Percentiles rank a stretch among this genome's conserved stretches.
Conservation (phyloP, 345 rosid species). For the Microthlaspi erraticum region DNA sequence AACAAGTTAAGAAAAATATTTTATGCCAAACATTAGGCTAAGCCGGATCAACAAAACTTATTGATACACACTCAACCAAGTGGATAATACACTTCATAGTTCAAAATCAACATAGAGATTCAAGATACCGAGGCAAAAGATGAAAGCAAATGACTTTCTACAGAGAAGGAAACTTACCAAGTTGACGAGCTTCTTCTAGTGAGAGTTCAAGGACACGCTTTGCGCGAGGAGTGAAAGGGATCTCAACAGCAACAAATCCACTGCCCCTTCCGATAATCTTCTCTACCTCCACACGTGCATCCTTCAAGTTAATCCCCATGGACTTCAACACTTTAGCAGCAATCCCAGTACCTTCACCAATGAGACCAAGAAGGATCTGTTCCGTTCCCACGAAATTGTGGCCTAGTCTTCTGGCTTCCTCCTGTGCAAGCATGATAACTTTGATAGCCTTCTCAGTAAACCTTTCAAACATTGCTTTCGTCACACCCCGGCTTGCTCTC, state of each 20-base stretch:
- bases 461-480: conserved; percentile 89
- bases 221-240: conserved; percentile 97
- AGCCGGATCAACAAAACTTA: no score
- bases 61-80: not conserved
- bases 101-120: not conserved
- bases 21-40: not conserved
- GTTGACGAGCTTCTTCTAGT: conserved; percentile 93
- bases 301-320: conserved; percentile 94
- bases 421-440: conserved; percentile 97
- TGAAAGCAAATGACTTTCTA: not conserved
- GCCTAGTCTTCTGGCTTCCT: conserved; percentile 94
- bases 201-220: conserved; percentile 96
- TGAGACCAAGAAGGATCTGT: conserved; percentile 88
- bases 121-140: conserved; percentile 15
- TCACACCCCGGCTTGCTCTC: conserved; percentile 52
- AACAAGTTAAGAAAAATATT: not conserved
- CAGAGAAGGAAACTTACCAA: conserved; percentile 50
- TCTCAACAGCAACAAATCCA: conserved; percentile 97
- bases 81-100: not conserved
- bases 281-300: conserved; percentile 96
- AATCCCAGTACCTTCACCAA: conserved; percentile 96
- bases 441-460: conserved; percentile 92
- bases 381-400: conserved; percentile 97
- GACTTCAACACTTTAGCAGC: conserved; percentile 96
- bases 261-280: conserved; percentile 97